phyloP scores from a whole-genome alignment of 371 early-diverging fungal species.

The Rhizopus microsporus region DNA sequence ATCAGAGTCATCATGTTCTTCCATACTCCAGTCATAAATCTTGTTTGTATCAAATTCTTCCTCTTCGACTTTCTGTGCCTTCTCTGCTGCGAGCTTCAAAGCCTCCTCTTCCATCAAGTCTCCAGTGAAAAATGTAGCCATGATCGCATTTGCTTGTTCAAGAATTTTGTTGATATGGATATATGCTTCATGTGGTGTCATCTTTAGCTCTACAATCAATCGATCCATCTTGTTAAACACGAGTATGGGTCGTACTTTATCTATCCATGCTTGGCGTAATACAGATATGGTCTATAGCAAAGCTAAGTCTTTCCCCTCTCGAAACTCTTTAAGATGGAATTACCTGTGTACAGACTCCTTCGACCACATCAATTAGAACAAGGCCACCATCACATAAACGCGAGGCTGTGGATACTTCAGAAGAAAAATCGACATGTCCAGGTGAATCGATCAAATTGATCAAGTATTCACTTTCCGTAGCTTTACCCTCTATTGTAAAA shows the following conservation, averaged over 20 bases:
- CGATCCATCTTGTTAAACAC: slow-evolving; percentile 99
- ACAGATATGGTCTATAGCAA: slow-evolving; percentile 85
- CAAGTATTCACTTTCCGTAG: slow-evolving; percentile 71
- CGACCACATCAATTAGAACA: slow-evolving; percentile 97
- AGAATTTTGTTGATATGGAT: slow-evolving; percentile 86
- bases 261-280: slow-evolving; percentile 90
- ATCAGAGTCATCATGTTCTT: slow-evolving; percentile 88
- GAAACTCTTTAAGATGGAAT: not conserved
- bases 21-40: slow-evolving; percentile 79
- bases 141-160: slow-evolving; percentile 95
- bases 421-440: slow-evolving; percentile 99
- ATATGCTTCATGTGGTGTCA: slow-evolving; percentile 93
- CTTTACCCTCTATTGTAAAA: slow-evolving; percentile 21
- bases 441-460: slow-evolving; percentile 99
- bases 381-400: slow-evolving; percentile 96
- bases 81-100: slow-evolving; percentile 59
- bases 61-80: slow-evolving; percentile 33
- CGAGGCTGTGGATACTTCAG: slow-evolving; percentile 96
- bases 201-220: slow-evolving; percentile 88
- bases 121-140: slow-evolving; percentile 91
- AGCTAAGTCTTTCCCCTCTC: not conserved
- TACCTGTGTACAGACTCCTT: slow-evolving; percentile 98
- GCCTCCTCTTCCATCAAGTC: slow-evolving; percentile 88
- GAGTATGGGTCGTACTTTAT: slow-evolving; percentile 89
- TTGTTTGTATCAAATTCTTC: slow-evolving; percentile 48